These are phyloP conservation scores for Fusarium sp. DNA, from an alignment of 2,329 filamentous ascomycete genomes.

Conservation along the genomic window DNA sequence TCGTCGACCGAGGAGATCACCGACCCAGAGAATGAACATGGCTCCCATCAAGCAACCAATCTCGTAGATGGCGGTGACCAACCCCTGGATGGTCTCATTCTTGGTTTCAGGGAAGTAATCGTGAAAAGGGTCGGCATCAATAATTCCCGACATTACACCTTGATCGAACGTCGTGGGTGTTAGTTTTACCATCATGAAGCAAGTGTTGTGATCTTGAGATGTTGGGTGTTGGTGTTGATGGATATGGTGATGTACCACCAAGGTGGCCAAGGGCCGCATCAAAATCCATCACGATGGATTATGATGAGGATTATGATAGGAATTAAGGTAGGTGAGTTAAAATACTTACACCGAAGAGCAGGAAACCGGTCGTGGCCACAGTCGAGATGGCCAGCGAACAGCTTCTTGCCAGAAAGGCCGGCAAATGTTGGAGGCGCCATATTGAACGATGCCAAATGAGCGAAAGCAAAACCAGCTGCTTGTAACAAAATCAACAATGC, in stretches of 20 bases:
- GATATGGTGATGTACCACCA: no score
- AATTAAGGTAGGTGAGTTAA: no score
- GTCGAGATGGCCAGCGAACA: conserved; percentile 70
- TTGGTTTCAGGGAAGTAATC: conserved; percentile 58
- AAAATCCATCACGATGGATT: no score
- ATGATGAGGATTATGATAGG: no score
- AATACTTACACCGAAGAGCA: no score
- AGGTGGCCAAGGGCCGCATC: no score
- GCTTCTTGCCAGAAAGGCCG: conserved; percentile 68
- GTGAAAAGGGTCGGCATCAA: conserved; percentile 63
- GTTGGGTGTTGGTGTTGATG: no score
- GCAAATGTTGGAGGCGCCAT: conserved; percentile 68
- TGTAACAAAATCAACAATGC: conserved; percentile 14
- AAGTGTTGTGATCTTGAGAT: no score
- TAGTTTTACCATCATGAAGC: no score
- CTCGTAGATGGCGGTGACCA: conserved; percentile 63
- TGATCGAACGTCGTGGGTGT: conserved; percentile 50
- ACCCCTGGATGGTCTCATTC: conserved; percentile 61
- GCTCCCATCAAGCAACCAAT: conserved; percentile 65
- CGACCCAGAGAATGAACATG: conserved; percentile 62
- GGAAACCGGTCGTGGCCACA: conserved; percentile 73
- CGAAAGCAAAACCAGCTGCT: conserved; percentile 37
- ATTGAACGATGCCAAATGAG: conserved; percentile 20
- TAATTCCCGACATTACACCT: conserved; percentile 66
- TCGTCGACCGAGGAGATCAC: conserved; percentile 63